Evolutionary conservation across 2,329 filamentous ascomycete species (phyloP), one percentile per base, ranked within the genome.

Genomic region (Claviceps sorghi): DNA sequence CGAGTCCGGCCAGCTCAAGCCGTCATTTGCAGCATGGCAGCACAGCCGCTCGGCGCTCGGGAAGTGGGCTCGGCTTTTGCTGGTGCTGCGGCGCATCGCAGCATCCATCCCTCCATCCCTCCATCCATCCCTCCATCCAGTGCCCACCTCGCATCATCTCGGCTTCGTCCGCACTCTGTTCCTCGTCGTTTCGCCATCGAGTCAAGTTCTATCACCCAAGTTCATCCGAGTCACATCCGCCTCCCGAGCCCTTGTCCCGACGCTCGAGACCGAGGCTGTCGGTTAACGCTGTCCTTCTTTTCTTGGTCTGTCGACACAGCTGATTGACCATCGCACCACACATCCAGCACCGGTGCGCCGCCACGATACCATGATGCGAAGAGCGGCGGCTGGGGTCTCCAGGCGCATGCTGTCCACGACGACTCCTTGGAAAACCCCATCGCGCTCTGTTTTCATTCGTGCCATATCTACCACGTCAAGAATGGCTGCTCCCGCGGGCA

Each of bases 351-450:
- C 44, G 34, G 9, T 19, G 34, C 29, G 44, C 30, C 22, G 40
- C 36, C 36, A 13, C 22, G 26, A 26, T 47, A 52, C 50, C 32
- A 67, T 65, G 64, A 60, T 69, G 60, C 66, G 64, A 52, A 62
- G 63, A 57, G 56, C 65, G 54, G 64, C 62, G 42, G 52, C 62
- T n/a, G 55, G 60, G 55, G 59, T 64, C 52, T 59, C 64, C 40
- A 60, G 60, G 58, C 63, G 65, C 54, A 52, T 56, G 40, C 50
- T 51, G 47, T 52, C 60, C 36, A 56, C 61, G 46, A 57, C 59
- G 26, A 54, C 55, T 48, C 17, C 53, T 45, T 50, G 47, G 34
- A 45, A 59, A 21, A 53, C 56, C 7, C 52, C 58, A 29, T 48
- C 46, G n/a, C 56, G 52, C 19, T 34, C 54, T 9, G 40, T 62